Conservation (phyloP, 345 rosid species). For the Jatropha curcas region DNA sequence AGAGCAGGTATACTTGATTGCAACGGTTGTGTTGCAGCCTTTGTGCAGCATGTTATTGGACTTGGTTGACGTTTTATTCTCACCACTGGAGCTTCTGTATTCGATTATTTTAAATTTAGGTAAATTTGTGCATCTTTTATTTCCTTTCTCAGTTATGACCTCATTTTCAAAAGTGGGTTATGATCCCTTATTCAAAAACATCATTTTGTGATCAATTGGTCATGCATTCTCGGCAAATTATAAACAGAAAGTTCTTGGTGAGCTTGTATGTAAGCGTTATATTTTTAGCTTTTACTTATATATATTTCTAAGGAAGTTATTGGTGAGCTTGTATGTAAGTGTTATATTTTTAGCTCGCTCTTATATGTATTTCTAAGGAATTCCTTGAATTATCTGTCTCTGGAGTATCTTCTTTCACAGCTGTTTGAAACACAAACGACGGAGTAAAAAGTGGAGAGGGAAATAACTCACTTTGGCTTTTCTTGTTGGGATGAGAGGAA, state of each 20-base stretch:
- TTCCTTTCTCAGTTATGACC: not conserved
- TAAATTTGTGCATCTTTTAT: not conserved
- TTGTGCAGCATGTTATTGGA: conserved; percentile 3
- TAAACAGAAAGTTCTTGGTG: not conserved
- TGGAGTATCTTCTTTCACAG: not conserved
- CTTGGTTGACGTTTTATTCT: conserved; percentile 11
- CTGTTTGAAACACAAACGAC: no score
- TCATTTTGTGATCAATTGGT: no score
- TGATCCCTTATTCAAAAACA: not conserved
- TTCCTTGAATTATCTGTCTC: not conserved
- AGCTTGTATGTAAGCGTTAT: no score
- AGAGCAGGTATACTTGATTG: conserved; percentile 8
- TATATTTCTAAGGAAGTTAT: not conserved
- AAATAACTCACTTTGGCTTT: no score
- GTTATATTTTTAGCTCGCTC: not conserved
- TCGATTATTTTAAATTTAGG: conserved; percentile 11
- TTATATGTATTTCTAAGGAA: not conserved
- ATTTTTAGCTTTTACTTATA: no score
- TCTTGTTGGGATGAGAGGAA: no score
- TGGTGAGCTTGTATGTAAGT: not conserved
- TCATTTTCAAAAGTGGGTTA: not conserved
- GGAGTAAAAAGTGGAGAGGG: no score
- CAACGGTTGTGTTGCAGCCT: conserved; percentile 8
- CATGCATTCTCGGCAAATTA: not conserved
- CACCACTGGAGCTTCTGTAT: conserved; percentile 24